phyloP scores from a whole-genome alignment of 2,329 filamentous ascomycete species.

The Colletotrichum sp. region DNA sequence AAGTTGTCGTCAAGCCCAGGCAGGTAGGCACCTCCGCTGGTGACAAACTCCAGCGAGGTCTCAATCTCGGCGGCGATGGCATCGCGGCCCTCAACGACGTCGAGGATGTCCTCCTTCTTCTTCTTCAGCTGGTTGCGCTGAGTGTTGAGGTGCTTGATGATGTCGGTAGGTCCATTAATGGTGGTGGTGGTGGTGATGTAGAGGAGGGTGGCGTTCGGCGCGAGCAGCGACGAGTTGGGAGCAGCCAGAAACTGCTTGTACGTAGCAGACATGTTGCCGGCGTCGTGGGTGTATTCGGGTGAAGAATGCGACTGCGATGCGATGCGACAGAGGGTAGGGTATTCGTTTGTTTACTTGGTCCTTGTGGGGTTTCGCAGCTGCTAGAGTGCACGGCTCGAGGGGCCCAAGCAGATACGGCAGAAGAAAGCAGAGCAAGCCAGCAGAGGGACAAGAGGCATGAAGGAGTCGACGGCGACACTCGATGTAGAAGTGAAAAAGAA shows the following conservation, averaged over 20 bases:
- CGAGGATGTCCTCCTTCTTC: slow-evolving; percentile 80
- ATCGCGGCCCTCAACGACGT: slow-evolving; percentile 72
- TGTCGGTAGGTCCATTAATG: slow-evolving; percentile 72
- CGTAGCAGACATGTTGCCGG: slow-evolving; percentile 44
- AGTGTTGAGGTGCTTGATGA: slow-evolving; percentile 80
- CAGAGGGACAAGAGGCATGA: slow-evolving; percentile 3
- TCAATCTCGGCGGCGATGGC: slow-evolving; percentile 80
- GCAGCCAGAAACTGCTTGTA: slow-evolving; percentile 78
- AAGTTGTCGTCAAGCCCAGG: slow-evolving; percentile 95
- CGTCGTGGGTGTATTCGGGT: background rate
- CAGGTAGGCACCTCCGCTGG: slow-evolving; percentile 83
- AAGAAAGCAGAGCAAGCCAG: slow-evolving; percentile 10
- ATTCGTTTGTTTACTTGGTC: background rate
- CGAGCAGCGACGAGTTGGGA: slow-evolving; percentile 68
- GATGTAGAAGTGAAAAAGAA: background rate
- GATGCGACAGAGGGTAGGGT: background rate
- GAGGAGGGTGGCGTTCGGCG: slow-evolving; percentile 73
- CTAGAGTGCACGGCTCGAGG: slow-evolving; percentile 3
- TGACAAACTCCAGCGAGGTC: slow-evolving; percentile 81
- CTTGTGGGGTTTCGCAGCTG: slow-evolving; percentile 2
- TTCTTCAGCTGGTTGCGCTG: slow-evolving; percentile 80
- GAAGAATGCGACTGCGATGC: background rate
- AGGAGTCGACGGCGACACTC: background rate
- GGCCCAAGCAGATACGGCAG: slow-evolving; percentile 9
- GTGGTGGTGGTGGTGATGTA: slow-evolving; percentile 90